Conservation (phyloP, 163 green algal genomes). For the Chlamydomonas reinhardtii region DNA sequence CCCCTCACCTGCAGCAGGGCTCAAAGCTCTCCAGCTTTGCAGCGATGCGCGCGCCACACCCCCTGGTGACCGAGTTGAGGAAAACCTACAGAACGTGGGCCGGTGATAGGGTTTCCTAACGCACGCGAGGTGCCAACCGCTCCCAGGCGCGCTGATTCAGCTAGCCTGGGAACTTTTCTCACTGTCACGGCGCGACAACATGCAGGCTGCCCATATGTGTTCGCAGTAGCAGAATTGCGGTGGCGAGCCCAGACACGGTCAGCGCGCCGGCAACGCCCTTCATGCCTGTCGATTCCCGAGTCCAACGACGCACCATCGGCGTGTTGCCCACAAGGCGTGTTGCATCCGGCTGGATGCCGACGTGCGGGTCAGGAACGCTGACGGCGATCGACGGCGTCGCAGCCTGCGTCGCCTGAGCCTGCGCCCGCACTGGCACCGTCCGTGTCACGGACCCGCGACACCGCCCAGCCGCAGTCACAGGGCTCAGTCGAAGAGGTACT, state of each 20-base stretch:
- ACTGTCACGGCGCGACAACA: no score
- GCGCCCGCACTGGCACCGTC: no score
- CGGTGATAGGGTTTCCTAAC: not conserved
- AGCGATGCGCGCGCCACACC: conserved; percentile 84
- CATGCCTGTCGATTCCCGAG: not conserved
- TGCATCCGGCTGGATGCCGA: conserved; percentile 68
- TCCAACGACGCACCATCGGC: conserved; percentile 71
- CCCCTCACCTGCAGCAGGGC: conserved; percentile 81
- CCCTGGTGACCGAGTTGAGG: conserved; percentile 90
- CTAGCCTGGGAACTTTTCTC: no score
- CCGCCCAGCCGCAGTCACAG: no score
- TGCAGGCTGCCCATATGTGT: not conserved
- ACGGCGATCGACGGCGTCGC: no score
- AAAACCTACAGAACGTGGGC: conserved; percentile 86
- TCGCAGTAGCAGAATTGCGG: not conserved
- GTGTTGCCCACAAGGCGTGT: conserved; percentile 84
- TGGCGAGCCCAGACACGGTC: no score
- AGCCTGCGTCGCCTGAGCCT: no score
- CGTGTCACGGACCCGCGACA: no score
- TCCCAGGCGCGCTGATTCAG: not conserved
- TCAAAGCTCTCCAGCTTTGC: conserved; percentile 97
- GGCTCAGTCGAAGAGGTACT: no score
- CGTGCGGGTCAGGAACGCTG: conserved; percentile 7
- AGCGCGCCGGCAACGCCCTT: not conserved
- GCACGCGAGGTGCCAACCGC: not conserved